Percentiles rank a stretch among this genome's conserved stretches.
These are phyloP conservation scores for Solanum pennellii DNA, from an alignment of 257 asterid species.

Conservation along the genomic window DNA sequence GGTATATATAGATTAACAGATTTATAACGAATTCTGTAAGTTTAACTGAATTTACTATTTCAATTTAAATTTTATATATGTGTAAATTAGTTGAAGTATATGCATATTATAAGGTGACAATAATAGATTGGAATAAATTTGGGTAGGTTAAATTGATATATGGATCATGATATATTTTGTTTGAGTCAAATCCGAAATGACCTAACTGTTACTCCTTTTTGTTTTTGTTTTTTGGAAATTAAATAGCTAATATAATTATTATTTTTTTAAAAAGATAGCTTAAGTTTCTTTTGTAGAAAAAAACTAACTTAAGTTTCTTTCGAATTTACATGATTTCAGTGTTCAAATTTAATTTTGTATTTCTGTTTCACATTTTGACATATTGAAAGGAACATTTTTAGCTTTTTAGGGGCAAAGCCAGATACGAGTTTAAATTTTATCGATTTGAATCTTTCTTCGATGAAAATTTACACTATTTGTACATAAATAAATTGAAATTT, in stretches of 20 bases:
- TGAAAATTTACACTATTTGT: too few species aligned
- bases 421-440: not conserved
- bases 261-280: not conserved
- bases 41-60: not conserved
- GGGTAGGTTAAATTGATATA: not conserved
- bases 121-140: not conserved
- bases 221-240: not conserved
- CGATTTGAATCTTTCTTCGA: too few species aligned
- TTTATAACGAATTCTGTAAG: accelerated
- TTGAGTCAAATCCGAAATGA: not conserved
- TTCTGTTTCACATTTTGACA: not conserved
- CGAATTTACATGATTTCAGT: not conserved
- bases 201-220: not conserved
- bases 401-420: not conserved
- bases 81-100: not conserved
- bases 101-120: not conserved
- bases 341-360: not conserved
- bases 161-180: too few species aligned
- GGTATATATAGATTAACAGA: conserved; percentile 6
- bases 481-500: too few species aligned
- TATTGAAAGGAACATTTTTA: too few species aligned
- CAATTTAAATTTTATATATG: not conserved
- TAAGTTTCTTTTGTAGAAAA: not conserved
- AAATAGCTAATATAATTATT: not conserved
- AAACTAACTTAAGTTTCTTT: not conserved